These are phyloP conservation scores for Macadamia integrifolia DNA, from an alignment of 164 flowering plant genomes.

Conservation along the genomic window DNA sequence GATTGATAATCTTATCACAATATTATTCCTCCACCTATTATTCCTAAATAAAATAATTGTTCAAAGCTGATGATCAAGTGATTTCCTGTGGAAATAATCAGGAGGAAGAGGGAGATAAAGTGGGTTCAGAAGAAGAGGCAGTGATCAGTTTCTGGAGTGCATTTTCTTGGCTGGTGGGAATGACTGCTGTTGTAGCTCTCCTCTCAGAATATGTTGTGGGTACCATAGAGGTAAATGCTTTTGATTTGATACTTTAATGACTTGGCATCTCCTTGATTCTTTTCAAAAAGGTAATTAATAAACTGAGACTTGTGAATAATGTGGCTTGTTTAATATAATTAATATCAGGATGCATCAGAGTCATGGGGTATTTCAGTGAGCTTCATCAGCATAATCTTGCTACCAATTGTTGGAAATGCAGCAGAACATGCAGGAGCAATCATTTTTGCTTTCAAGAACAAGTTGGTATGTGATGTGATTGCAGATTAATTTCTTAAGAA, in stretches of 20 bases:
- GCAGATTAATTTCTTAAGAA: too few species aligned
- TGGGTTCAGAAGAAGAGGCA: constrained; percentile 31
- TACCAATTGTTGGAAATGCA: constrained; percentile 98
- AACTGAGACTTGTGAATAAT: neutral
- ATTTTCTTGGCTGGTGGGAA: constrained; percentile 58
- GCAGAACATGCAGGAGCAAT: constrained; percentile 94
- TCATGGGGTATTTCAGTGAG: constrained; percentile 86
- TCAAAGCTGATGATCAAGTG: too few species aligned
- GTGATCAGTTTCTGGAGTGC: constrained; percentile 81
- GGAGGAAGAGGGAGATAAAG: constrained; percentile 33
- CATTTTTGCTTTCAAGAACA: constrained; percentile 86
- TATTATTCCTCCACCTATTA: too few species aligned
- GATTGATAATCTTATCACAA: too few species aligned
- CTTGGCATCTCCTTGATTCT: neutral
- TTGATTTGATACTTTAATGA: neutral
- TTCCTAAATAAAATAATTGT: too few species aligned
- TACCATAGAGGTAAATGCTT: constrained; percentile 68
- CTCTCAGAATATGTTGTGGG: constrained; percentile 78
- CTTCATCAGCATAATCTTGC: constrained; percentile 82
- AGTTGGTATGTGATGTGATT: constrained; percentile 50
- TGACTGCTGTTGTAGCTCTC: constrained; percentile 67
- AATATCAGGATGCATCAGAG: constrained; percentile 59
- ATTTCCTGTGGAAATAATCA: constrained; percentile 5
- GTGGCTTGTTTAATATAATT: neutral
- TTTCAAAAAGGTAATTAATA: neutral